Evolutionary conservation across 169 alveolate species (phyloP).

Genomic region (Eimeria nieschulzi): DNA sequence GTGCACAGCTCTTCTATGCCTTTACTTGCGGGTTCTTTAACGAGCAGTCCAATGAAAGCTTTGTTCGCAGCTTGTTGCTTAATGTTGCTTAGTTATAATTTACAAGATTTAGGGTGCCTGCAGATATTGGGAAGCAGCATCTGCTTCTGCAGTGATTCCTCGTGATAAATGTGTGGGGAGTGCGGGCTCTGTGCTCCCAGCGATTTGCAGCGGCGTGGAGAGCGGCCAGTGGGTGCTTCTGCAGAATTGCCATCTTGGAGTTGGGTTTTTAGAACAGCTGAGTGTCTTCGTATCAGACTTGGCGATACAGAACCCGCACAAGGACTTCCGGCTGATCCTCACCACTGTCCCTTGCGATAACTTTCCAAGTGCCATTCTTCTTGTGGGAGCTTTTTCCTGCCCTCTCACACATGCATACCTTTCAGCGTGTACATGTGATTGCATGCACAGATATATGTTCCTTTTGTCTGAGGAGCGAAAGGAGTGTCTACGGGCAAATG

Average conservation of each 20-base stretch:
- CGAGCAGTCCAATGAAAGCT: too few species aligned
- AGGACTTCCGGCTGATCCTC: conserved; percentile 90
- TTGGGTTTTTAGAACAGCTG: conserved; percentile 92
- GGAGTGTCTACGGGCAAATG: conserved; percentile 84
- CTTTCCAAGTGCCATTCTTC: conserved; percentile 84
- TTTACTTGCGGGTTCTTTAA: too few species aligned
- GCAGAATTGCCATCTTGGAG: conserved; percentile 95
- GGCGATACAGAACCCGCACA: conserved; percentile 57
- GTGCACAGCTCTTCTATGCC: not conserved
- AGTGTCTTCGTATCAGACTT: conserved; percentile 89
- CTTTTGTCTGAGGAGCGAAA: conserved; percentile 75
- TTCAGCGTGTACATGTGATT: conserved; percentile 23
- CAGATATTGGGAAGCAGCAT: not conserved
- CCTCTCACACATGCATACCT: conserved; percentile 42
- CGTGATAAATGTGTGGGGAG: not conserved
- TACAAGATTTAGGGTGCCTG: too few species aligned
- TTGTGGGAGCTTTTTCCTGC: conserved; percentile 40
- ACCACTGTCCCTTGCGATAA: conserved; percentile 91
- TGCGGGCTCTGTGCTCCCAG: conserved; percentile 54
- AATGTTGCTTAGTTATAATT: not conserved
- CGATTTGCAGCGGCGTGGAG: conserved; percentile 88
- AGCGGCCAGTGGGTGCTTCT: conserved; percentile 94
- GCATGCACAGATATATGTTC: not conserved
- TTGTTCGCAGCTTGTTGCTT: too few species aligned
- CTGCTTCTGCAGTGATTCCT: not conserved